Evolutionary conservation across 2,329 filamentous ascomycete species (phyloP).

Genomic region (Cladosporium oxysporum): DNA sequence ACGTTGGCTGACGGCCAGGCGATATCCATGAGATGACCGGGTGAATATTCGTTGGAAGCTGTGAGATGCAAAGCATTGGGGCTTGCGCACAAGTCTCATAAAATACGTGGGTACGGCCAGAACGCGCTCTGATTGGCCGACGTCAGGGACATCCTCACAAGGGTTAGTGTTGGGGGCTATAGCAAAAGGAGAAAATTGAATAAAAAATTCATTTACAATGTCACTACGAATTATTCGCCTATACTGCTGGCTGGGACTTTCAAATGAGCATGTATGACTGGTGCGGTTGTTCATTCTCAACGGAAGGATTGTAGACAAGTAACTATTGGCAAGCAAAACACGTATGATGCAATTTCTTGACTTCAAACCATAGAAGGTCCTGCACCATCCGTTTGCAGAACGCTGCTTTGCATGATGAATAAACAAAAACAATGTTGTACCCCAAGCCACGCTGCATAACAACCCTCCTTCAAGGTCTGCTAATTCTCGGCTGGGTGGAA

Average conservation of each 20-base stretch:
- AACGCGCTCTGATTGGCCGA: background rate
- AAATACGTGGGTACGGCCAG: background rate
- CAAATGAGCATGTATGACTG: too few species aligned
- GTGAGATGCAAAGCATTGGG: background rate
- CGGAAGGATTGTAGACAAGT: too few species aligned
- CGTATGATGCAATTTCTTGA: background rate
- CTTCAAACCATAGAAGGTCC: too few species aligned
- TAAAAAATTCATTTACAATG: background rate
- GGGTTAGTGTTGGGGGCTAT: background rate
- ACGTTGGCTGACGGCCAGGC: background rate
- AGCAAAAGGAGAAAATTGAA: too few species aligned
- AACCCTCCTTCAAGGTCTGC: slow-evolving; percentile 87
- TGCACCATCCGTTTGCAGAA: too few species aligned
- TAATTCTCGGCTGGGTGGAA: slow-evolving; percentile 98
- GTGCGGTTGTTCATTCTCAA: too few species aligned
- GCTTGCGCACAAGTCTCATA: background rate
- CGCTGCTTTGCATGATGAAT: too few species aligned
- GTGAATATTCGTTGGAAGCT: background rate
- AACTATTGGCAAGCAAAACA: background rate
- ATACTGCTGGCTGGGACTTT: too few species aligned
- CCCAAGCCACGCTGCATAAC: slow-evolving; percentile 37
- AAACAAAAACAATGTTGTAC: background rate
- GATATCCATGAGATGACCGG: background rate
- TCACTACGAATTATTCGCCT: background rate
- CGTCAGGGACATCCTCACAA: background rate